These are phyloP conservation scores for Lactifluus rugatus DNA, from an alignment of 768 basidiomycete genomes.

Conservation along the genomic window DNA sequence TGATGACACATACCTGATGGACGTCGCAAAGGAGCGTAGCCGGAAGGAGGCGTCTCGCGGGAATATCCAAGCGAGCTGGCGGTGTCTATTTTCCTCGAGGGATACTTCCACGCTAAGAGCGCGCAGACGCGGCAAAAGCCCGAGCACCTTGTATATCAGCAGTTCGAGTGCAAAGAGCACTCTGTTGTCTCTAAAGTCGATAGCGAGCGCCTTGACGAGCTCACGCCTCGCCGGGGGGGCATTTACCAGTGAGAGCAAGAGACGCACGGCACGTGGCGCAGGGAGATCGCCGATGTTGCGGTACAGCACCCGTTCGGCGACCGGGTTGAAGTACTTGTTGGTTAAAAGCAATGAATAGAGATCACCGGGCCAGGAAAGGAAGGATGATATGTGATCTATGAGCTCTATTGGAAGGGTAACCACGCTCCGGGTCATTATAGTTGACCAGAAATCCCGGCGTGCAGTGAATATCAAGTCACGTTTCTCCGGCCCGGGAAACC, in stretches of 20 bases:
- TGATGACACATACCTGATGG: slow-evolving; percentile 37
- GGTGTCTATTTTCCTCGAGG: slow-evolving; percentile 2
- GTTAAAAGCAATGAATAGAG: slow-evolving; percentile 19
- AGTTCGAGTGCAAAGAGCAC: slow-evolving; percentile 42
- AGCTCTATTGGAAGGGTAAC: slow-evolving; percentile 29
- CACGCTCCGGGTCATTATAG: background rate
- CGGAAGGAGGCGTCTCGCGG: slow-evolving; percentile 32
- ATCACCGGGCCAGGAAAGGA: slow-evolving; percentile 19
- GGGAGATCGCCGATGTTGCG: slow-evolving; percentile 29
- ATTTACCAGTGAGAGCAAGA: slow-evolving; percentile 33
- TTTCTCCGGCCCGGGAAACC: no score
- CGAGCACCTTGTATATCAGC: slow-evolving; percentile 39
- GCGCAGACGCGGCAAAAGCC: slow-evolving; percentile 30
- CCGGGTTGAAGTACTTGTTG: slow-evolving; percentile 23
- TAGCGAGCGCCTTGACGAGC: slow-evolving; percentile 38
- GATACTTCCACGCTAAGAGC: slow-evolving; percentile 41
- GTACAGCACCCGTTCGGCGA: slow-evolving; percentile 30
- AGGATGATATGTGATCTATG: slow-evolving; percentile 26
- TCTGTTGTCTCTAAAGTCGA: slow-evolving; percentile 31
- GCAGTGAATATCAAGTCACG: no score
- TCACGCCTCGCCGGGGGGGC: slow-evolving; percentile 28
- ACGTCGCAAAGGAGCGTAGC: slow-evolving; percentile 42
- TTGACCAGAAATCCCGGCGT: no score
- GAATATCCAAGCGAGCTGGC: slow-evolving; percentile 38
- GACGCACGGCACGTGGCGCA: slow-evolving; percentile 27